phyloP scores from a whole-genome alignment of 306 rosid species.

The Crataegus laevigata region DNA sequence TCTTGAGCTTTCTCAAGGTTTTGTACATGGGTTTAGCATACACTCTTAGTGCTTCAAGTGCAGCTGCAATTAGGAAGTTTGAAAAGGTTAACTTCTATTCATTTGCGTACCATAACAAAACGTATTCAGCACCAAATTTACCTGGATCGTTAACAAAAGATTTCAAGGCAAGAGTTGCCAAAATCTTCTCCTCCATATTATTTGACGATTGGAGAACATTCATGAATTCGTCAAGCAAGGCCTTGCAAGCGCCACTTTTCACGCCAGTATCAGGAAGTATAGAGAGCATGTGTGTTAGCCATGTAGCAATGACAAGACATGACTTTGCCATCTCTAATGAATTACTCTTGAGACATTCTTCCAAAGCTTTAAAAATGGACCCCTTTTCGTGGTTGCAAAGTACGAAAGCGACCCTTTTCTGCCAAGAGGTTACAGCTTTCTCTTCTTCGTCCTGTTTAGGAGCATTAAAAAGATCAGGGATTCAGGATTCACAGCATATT shows the following conservation, averaged over 20 bases:
- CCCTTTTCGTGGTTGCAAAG: conserved; percentile 86
- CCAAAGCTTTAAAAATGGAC: conserved; percentile 73
- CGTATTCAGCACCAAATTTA: conserved; percentile 13
- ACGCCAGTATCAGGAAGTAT: conserved; percentile 80
- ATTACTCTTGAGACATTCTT: conserved; percentile 69
- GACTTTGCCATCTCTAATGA: conserved; percentile 63
- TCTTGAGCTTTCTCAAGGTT: conserved; percentile 69
- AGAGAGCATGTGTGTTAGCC: conserved; percentile 85
- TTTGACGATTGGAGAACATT: conserved; percentile 68
- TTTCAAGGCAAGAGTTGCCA: conserved; percentile 72
- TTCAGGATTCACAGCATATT: conserved; percentile 9
- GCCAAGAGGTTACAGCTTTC: conserved; percentile 62
- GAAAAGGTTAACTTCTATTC: conserved; percentile 1
- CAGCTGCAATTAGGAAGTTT: conserved; percentile 38
- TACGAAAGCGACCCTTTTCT: conserved; percentile 66
- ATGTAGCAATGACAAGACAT: conserved; percentile 73
- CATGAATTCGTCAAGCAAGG: conserved; percentile 65
- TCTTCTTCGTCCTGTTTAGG: conserved; percentile 67
- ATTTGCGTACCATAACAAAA: neutral
- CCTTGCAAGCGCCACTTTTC: conserved; percentile 52
- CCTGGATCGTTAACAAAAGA: conserved; percentile 59
- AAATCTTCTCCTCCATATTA: conserved; percentile 67
- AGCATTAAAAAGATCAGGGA: neutral
- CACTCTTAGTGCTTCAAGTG: conserved; percentile 59
- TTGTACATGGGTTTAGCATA: conserved; percentile 69